phyloP scores from a whole-genome alignment of 139 green algal species.

The Mychonastes homosphaera region DNA sequence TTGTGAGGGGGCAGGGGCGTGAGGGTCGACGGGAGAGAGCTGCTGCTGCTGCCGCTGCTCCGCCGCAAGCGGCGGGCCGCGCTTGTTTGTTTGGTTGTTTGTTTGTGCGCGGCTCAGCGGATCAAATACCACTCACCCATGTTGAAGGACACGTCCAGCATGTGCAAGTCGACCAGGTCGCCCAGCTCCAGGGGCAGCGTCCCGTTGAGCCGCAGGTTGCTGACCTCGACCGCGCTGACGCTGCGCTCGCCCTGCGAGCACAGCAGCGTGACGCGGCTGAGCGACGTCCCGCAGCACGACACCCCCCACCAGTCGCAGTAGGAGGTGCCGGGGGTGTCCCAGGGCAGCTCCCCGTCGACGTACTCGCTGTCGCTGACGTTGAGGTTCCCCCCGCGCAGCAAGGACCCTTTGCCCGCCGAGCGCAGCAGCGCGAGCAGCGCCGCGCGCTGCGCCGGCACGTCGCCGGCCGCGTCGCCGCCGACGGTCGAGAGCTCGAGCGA shows the following conservation, averaged over 20 bases:
- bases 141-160: constrained; percentile 12
- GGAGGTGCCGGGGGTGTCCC: constrained; percentile 2
- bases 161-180: constrained; percentile 8
- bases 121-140: constrained; percentile 2
- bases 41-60: neutral
- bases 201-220: constrained; percentile 4
- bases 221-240: constrained; percentile 9
- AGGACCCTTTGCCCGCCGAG: neutral
- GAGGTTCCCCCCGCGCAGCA: neutral
- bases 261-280: neutral
- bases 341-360: neutral
- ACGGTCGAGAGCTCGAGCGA: too few species aligned
- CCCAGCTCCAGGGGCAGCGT: constrained; percentile 12
- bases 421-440: constrained; percentile 6
- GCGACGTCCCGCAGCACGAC: constrained; percentile 8
- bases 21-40: neutral
- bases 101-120: neutral
- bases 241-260: constrained; percentile 2
- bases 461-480: too few species aligned
- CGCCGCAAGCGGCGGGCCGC: neutral
- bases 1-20: too few species aligned
- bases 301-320: constrained; percentile 23
- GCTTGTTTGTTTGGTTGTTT: too few species aligned
- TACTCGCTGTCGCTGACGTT: neutral
- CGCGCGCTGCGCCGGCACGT: constrained; percentile 9